phyloP scores from a whole-genome alignment of 169 alveolate species.

The Eimeria sp. region DNA sequence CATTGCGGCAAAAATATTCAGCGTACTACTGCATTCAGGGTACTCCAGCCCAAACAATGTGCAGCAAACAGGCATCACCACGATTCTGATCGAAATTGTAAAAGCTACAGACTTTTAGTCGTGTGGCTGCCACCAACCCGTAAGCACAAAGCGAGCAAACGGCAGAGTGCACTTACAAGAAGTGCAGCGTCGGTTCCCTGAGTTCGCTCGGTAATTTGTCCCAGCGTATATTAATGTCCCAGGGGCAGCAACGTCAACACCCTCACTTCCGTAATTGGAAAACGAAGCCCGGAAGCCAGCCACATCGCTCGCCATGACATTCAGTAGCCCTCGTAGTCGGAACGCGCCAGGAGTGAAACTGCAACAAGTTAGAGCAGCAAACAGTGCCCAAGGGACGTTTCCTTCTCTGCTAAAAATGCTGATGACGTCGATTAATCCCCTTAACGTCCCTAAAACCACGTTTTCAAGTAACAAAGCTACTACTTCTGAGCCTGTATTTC shows the following conservation, averaged over 20 bases:
- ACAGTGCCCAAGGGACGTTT: neutral
- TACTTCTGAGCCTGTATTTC: neutral
- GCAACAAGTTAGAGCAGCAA: neutral
- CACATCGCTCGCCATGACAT: conserved; percentile 76
- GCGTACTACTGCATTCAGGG: neutral
- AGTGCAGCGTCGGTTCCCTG: conserved; percentile 77
- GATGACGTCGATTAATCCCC: neutral
- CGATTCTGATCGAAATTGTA: neutral
- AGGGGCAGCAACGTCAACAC: conserved; percentile 85
- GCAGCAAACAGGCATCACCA: neutral
- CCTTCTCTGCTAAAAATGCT: neutral
- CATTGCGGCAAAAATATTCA: neutral
- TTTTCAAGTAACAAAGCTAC: neutral
- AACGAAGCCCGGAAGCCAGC: conserved; percentile 80
- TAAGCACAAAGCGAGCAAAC: neutral
- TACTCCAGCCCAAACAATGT: neutral
- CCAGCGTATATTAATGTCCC: conserved; percentile 81
- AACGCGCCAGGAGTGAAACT: conserved; percentile 82
- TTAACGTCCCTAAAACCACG: neutral
- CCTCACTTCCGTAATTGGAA: conserved; percentile 81
- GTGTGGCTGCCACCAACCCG: neutral
- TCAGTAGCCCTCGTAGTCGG: conserved; percentile 75
- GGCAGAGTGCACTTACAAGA: conserved; percentile 29
- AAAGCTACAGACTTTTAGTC: neutral
- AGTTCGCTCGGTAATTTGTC: conserved; percentile 75